Conservation (phyloP, 225 moss, liverwort and hornwort species). For the Marchantia paleacea region DNA sequence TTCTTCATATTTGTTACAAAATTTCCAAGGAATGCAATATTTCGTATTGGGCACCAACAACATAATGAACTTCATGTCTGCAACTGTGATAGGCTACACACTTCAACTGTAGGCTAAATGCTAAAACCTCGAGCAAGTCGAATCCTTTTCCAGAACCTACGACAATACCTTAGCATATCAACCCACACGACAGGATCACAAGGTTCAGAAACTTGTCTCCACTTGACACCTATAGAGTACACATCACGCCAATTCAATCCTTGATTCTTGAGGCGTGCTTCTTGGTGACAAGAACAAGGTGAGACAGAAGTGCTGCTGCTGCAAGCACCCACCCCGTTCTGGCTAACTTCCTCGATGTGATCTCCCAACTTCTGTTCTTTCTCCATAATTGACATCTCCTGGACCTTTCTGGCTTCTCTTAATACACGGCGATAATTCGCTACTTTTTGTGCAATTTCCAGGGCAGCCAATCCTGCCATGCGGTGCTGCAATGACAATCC, state of each 20-base stretch:
- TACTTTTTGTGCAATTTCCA: slow-evolving; percentile 83
- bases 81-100: not conserved
- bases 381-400: slow-evolving; percentile 16
- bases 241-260: slow-evolving; percentile 73
- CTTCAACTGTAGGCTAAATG: not conserved
- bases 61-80: not conserved
- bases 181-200: slow-evolving; percentile 96
- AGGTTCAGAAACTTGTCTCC: slow-evolving; percentile 86
- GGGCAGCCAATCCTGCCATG: slow-evolving; percentile 85
- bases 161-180: slow-evolving; percentile 62
- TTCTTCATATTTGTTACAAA: not conserved
- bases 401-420: slow-evolving; percentile 29
- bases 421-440: slow-evolving; percentile 57
- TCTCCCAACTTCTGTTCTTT: not conserved
- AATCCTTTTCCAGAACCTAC: not conserved
- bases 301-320: not conserved
- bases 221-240: slow-evolving; percentile 73
- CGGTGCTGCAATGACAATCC: slow-evolving; percentile 57
- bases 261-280: slow-evolving; percentile 46
- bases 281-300: slow-evolving; percentile 29
- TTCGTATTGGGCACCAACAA: not conserved
- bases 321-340: slow-evolving; percentile 14
- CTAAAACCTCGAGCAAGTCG: not conserved
- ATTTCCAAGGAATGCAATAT: not conserved
- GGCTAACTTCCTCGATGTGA: slow-evolving; percentile 10